These are phyloP conservation scores for Wickerhamomyces subpelliculosus DNA, from an alignment of 805 yeast genomes.

Conservation along the genomic window DNA sequence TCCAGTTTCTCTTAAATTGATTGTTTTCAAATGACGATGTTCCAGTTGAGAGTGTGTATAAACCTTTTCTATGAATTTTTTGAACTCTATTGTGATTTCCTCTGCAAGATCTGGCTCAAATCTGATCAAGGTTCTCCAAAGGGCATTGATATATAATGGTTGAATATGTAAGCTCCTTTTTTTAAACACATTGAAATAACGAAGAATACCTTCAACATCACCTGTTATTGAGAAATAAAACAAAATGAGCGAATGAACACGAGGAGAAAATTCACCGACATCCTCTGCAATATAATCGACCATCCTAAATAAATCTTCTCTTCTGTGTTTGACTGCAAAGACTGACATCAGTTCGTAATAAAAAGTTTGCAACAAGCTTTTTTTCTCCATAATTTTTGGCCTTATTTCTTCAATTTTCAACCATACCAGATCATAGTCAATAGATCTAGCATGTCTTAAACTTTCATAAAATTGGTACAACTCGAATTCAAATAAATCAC, in stretches of 20 bases:
- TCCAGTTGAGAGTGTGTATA: neutral
- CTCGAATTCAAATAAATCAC: neutral
- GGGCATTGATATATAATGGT: neutral
- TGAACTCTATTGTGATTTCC: neutral
- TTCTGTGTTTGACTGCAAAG: neutral
- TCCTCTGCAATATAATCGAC: neutral
- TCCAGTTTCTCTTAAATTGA: neutral
- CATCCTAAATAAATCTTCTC: neutral
- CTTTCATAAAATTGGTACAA: neutral
- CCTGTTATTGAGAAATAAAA: neutral
- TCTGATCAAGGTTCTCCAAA: neutral
- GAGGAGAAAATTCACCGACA: neutral
- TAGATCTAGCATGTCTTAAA: neutral
- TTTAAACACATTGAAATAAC: neutral
- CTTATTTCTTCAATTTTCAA: neutral
- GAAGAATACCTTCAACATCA: neutral
- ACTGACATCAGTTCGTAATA: neutral
- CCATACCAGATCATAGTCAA: neutral
- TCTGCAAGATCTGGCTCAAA: neutral
- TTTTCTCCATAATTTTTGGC: neutral
- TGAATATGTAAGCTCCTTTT: neutral
- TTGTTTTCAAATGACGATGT: neutral
- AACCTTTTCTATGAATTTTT: neutral
- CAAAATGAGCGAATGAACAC: neutral
- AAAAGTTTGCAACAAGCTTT: neutral